phyloP scores from a whole-genome alignment of 1,284 basidiomycete genomes.

The Leccinum huronense region DNA sequence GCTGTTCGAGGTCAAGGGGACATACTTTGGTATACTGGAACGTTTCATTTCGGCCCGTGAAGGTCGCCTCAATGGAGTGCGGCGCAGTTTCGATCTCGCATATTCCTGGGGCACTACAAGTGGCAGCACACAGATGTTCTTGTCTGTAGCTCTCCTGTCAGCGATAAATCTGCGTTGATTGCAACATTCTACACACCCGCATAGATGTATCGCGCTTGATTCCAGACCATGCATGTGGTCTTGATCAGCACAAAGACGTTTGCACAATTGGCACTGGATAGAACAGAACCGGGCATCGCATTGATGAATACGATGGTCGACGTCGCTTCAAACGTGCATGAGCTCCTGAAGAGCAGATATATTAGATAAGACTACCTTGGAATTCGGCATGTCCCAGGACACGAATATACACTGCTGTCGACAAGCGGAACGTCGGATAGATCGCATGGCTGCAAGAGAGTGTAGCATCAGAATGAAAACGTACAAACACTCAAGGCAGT shows the following conservation, averaged over 20 bases:
- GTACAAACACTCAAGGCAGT: not conserved
- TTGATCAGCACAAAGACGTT: slow-evolving; percentile 45
- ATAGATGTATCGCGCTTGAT: slow-evolving; percentile 47
- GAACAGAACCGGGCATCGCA: slow-evolving; percentile 53
- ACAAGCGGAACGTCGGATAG: slow-evolving; percentile 36
- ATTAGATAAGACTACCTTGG: slow-evolving; percentile 38
- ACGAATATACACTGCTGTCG: slow-evolving; percentile 40
- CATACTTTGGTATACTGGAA: slow-evolving; percentile 52
- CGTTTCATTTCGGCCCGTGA: slow-evolving; percentile 45
- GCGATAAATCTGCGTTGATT: not conserved
- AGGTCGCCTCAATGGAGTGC: slow-evolving; percentile 56
- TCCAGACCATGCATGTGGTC: slow-evolving; percentile 56
- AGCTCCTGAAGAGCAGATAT: not conserved
- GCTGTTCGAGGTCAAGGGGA: not conserved
- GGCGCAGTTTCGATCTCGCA: slow-evolving; percentile 59
- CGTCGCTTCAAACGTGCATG: slow-evolving; percentile 34
- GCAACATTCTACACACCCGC: slow-evolving; percentile 46
- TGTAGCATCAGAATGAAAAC: not conserved
- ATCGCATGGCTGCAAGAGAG: slow-evolving; percentile 43
- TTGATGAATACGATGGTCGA: slow-evolving; percentile 48
- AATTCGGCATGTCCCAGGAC: slow-evolving; percentile 43
- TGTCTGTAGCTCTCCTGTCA: slow-evolving; percentile 37
- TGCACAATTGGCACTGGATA: slow-evolving; percentile 52
- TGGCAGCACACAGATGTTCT: slow-evolving; percentile 46
- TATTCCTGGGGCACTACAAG: slow-evolving; percentile 47